phyloP scores from a whole-genome alignment of 805 yeast genomes.

The Spathaspora boniae region DNA sequence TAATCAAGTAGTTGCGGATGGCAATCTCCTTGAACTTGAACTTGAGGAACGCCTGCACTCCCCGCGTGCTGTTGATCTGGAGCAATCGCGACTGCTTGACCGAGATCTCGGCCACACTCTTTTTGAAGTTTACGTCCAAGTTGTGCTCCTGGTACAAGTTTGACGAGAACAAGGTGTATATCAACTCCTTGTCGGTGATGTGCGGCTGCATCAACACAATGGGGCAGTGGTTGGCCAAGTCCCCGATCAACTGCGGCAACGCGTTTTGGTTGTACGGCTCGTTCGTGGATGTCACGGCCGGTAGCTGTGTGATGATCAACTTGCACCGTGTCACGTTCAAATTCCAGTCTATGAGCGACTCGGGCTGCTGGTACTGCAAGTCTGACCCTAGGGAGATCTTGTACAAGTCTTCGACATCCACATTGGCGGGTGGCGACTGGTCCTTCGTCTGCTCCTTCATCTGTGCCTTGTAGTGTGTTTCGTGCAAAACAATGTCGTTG shows the following conservation, averaged over 20 bases:
- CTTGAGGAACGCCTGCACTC: constrained; percentile 26
- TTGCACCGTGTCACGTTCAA: constrained; percentile 48
- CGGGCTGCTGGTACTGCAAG: constrained; percentile 36
- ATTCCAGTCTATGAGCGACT: constrained; percentile 49
- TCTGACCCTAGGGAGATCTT: constrained; percentile 40
- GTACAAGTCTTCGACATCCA: constrained; percentile 26
- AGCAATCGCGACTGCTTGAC: constrained; percentile 44
- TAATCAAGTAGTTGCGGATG: constrained; percentile 47
- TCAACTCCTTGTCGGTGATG: constrained; percentile 41
- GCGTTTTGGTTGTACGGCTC: constrained; percentile 29
- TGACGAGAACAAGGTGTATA: constrained; percentile 36
- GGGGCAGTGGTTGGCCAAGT: constrained; percentile 38
- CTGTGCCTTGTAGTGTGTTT: constrained; percentile 22
- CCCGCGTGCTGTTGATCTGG: constrained; percentile 31
- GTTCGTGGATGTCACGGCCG: constrained; percentile 35
- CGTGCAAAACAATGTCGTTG: constrained; percentile 39
- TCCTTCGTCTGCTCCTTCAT: constrained; percentile 5
- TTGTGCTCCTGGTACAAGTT: constrained; percentile 48
- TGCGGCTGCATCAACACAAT: constrained; percentile 38
- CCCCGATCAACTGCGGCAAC: constrained; percentile 40
- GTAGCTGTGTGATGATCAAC: constrained; percentile 38
- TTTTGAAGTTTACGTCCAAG: constrained; percentile 41
- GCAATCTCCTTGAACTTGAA: constrained; percentile 44
- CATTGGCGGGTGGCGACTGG: no score
- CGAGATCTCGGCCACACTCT: constrained; percentile 47